Evolutionary conservation across 352 stramenopile genomes (phyloP).

Genomic region (Elongisporangium prolatum): DNA sequence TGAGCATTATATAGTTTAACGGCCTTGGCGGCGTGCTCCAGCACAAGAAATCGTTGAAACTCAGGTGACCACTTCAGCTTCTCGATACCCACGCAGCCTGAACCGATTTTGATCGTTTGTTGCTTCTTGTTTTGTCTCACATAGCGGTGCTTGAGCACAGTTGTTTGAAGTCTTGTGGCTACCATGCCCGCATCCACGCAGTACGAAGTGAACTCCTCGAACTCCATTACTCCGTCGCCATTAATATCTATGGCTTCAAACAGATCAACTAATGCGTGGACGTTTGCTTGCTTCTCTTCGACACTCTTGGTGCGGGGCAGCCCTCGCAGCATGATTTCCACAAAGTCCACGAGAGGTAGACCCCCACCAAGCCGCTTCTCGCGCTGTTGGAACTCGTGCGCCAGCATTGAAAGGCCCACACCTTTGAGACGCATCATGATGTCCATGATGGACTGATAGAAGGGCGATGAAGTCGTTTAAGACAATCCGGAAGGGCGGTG

Average conservation of each 20-base stretch:
- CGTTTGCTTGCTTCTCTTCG: constrained; percentile 43
- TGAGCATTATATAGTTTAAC: constrained; percentile 68
- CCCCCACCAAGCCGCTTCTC: constrained; percentile 54
- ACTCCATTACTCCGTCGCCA: constrained; percentile 79
- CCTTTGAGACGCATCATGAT: constrained; percentile 82
- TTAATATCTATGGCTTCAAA: constrained; percentile 90
- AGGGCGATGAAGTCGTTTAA: not conserved
- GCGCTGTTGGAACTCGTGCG: constrained; percentile 67
- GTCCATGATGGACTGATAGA: constrained; percentile 36
- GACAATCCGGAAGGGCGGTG: not conserved
- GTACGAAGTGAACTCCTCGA: constrained; percentile 85
- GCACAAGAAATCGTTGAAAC: constrained; percentile 54
- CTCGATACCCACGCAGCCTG: constrained; percentile 44
- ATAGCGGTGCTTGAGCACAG: constrained; percentile 68
- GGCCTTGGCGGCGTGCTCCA: constrained; percentile 58
- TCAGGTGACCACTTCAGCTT: constrained; percentile 67
- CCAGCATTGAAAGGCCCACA: constrained; percentile 68
- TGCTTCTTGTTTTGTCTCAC: constrained; percentile 33
- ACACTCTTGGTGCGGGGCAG: constrained; percentile 35
- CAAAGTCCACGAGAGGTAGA: constrained; percentile 66
- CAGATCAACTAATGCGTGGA: constrained; percentile 64
- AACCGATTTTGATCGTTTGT: constrained; percentile 55
- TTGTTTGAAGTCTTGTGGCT: constrained; percentile 37
- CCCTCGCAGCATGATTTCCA: constrained; percentile 70
- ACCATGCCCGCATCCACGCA: constrained; percentile 85